These are phyloP conservation scores for Colletotrichum incanum DNA, from an alignment of 2,329 filamentous ascomycete genomes.

Conservation along the genomic window DNA sequence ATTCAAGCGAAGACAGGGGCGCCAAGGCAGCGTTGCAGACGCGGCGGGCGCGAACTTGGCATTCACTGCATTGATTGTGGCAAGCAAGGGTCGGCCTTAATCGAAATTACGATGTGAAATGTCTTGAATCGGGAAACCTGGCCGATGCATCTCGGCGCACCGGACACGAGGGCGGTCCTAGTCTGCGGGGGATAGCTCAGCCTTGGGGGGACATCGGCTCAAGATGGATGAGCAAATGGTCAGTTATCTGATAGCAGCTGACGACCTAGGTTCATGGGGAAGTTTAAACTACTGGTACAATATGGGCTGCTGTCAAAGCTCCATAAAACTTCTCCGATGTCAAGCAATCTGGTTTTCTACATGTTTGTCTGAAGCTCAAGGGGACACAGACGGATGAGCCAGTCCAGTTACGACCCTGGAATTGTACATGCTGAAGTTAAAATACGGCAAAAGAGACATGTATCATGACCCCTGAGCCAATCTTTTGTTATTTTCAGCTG, in stretches of 20 bases:
- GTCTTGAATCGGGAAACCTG: constrained; percentile 12
- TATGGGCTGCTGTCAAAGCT: constrained; percentile 12
- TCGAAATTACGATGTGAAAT: constrained; percentile 12
- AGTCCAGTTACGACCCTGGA: background rate
- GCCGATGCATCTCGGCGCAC: constrained; percentile 32
- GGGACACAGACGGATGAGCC: background rate
- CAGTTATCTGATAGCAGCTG: background rate
- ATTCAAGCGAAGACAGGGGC: constrained; percentile 9
- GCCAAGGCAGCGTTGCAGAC: constrained; percentile 14
- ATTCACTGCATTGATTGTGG: background rate
- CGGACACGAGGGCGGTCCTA: background rate
- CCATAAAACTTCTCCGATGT: background rate
- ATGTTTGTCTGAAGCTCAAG: background rate
- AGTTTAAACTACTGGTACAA: background rate
- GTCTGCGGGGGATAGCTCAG: constrained; percentile 26
- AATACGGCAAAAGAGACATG: background rate
- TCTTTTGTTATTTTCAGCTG: constrained; percentile 10
- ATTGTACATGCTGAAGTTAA: background rate
- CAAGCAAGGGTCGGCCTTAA: constrained; percentile 1
- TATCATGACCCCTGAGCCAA: constrained; percentile 25
- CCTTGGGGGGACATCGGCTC: constrained; percentile 12
- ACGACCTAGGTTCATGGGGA: background rate
- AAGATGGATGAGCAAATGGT: background rate
- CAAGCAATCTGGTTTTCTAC: background rate
- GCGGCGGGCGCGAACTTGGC: constrained; percentile 30